A percentile compares a stretch with the other conserved stretches of the same genome.
phyloP scores from a whole-genome alignment of 768 basidiomycete species.

The Coprinopsis sp. region DNA sequence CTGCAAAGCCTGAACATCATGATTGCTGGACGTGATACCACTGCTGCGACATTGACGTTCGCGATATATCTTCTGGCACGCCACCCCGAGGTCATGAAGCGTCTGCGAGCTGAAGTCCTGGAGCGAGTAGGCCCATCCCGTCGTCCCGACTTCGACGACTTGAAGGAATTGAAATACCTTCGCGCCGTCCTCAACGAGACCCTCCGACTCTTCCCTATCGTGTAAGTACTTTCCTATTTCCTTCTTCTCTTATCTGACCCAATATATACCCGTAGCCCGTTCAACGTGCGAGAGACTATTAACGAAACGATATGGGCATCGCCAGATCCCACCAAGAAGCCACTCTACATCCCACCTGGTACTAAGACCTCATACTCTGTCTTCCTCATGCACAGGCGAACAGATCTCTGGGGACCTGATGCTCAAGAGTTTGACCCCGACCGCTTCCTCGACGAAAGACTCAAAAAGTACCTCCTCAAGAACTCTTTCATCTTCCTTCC shows the following conservation, averaged over 20 bases:
- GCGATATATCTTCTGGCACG: conserved; percentile 39
- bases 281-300: background rate
- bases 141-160: conserved; percentile 39
- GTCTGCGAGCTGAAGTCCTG: conserved; percentile 39
- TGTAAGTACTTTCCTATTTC: background rate
- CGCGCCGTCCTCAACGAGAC: conserved; percentile 27
- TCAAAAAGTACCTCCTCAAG: conserved; percentile 38
- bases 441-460: conserved; percentile 50
- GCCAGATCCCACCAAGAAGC: background rate
- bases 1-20: conserved; percentile 16
- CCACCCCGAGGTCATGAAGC: conserved; percentile 36
- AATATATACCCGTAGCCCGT: background rate
- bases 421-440: conserved; percentile 51
- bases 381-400: conserved; percentile 45
- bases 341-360: background rate
- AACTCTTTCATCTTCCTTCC: conserved; percentile 41
- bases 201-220: background rate
- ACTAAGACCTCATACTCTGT: conserved; percentile 28
- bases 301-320: background rate
- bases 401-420: conserved; percentile 51
- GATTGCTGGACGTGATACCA: conserved; percentile 19
- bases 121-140: conserved; percentile 31
- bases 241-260: background rate
- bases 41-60: conserved; percentile 37
- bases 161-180: conserved; percentile 42